Evolutionary conservation across 148 eudicot species (phyloP), one percentile per base, ranked within the genome.

Genomic region (Drosera capensis): DNA sequence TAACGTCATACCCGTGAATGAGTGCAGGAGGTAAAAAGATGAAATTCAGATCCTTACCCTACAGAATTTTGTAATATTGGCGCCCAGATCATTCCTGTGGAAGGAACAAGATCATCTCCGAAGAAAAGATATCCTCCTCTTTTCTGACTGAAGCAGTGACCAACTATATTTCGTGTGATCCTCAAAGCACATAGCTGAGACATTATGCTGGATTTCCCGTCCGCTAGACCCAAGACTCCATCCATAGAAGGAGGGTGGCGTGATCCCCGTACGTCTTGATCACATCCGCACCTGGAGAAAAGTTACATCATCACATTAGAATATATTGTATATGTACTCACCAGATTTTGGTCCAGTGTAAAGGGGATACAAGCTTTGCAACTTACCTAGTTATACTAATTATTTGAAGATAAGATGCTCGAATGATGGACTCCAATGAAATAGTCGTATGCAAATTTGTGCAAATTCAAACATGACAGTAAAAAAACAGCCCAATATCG

Each of bases 221-320:
- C 38, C 18, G 77, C 64, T 55, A 85, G 74, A 39, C 99, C 99
- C 42, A 90, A 69, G 36, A 90, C 87, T 56, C 99, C 99, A 59
- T 90, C 95, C n/a, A 79, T 72, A 55, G 51, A 78, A 25, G 88
- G 95, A 49, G 75, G 51, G 44, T 64, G 59, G 36, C 53, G 48
- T 26, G 82, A 55, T 43, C 55, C 38, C 8, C 63, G 64, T 48
- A 84, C 57, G 57, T 69, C 85, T 71, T 88, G 95, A 65, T 80
- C 65, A 70, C 80, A 88, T 25, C 95, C 99, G 52, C 99, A 90
- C 30, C 99, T 88, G 66, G 39, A n/a, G n/a, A n/a, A n/a, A n/a
- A n/a, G n/a, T n/a, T n/a, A n/a, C n/a, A n/a, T n/a, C n/a, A n/a
- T n/a, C n/a, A n/a, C n/a, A n/a, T n/a, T n/a, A n/a, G n/a, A n/a